Evolutionary conservation across 2,329 filamentous ascomycete genomes (phyloP).

Genomic region (Fusarium sp.): DNA sequence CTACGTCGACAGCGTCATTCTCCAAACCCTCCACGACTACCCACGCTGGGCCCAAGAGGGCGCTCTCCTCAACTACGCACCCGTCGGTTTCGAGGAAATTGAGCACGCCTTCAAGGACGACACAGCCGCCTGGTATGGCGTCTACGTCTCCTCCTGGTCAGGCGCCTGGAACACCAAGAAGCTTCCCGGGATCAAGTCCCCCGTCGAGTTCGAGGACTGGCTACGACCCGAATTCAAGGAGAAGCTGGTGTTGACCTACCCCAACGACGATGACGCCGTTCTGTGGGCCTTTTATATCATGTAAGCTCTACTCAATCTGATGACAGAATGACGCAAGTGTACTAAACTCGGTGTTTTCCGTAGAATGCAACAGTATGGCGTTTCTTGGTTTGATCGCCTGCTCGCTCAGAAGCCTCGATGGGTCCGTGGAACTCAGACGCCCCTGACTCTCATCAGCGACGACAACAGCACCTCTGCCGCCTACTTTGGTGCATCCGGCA

Average conservation of each 20-base stretch:
- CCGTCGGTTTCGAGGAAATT: slow-evolving; percentile 55
- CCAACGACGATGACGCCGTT: slow-evolving; percentile 65
- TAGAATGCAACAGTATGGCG: slow-evolving; percentile 53
- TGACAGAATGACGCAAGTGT: background rate
- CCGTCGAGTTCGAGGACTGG: slow-evolving; percentile 52
- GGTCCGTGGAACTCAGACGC: slow-evolving; percentile 60
- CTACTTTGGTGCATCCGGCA: slow-evolving; percentile 46
- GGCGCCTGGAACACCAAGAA: slow-evolving; percentile 45
- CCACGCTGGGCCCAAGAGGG: slow-evolving; percentile 59
- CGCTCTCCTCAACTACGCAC: slow-evolving; percentile 58
- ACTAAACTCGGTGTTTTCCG: background rate
- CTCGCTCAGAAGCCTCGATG: slow-evolving; percentile 59
- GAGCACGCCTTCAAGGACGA: slow-evolving; percentile 50
- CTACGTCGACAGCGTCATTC: slow-evolving; percentile 51
- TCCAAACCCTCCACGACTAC: slow-evolving; percentile 62
- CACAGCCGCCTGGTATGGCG: slow-evolving; percentile 51
- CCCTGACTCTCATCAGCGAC: slow-evolving; percentile 46
- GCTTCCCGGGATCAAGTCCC: slow-evolving; percentile 45
- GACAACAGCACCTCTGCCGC: slow-evolving; percentile 45
- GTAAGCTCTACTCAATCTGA: slow-evolving; percentile 42
- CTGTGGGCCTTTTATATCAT: slow-evolving; percentile 59
- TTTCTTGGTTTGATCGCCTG: slow-evolving; percentile 57
- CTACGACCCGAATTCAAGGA: slow-evolving; percentile 60
- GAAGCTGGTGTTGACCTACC: slow-evolving; percentile 63
- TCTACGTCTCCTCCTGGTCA: slow-evolving; percentile 51